Conservation (phyloP, 2,329 filamentous ascomycete species). For the Dothiorella sarmentorum region DNA sequence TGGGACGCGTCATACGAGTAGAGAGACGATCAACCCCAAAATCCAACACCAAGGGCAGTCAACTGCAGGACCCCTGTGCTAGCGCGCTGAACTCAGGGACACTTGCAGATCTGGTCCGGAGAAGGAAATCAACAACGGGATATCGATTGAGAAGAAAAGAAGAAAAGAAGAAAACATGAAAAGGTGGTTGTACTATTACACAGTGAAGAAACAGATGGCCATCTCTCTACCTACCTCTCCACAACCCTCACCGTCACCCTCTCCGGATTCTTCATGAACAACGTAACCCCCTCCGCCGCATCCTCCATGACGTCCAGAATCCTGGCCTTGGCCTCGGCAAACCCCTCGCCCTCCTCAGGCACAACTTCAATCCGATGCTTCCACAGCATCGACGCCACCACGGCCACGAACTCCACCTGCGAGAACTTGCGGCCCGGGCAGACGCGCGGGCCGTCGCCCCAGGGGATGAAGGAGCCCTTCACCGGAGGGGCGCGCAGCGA, state of each 20-base stretch:
- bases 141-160: no score
- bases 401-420: constrained; percentile 38
- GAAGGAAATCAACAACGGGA: no score
- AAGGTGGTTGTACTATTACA: no score
- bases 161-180: no score
- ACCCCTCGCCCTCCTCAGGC: constrained; percentile 18
- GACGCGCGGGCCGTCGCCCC: constrained; percentile 29
- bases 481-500: not conserved
- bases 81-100: no score
- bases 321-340: constrained; percentile 17
- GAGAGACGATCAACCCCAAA: no score
- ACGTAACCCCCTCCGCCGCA: not conserved
- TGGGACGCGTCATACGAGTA: no score
- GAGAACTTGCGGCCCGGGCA: constrained; percentile 37
- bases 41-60: no score
- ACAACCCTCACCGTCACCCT: not conserved
- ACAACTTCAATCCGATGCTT: constrained; percentile 22
- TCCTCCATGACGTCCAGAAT: constrained; percentile 20
- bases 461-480: constrained; percentile 26
- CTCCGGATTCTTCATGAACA: constrained; percentile 1
- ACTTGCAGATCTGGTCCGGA: no score
- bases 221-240: no score
- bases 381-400: constrained; percentile 25
- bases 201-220: no score
- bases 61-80: no score